A percentile compares a stretch with the other conserved stretches of the same genome.
phyloP scores from a whole-genome alignment of 805 yeast species.

The Kuraishia borneana region DNA sequence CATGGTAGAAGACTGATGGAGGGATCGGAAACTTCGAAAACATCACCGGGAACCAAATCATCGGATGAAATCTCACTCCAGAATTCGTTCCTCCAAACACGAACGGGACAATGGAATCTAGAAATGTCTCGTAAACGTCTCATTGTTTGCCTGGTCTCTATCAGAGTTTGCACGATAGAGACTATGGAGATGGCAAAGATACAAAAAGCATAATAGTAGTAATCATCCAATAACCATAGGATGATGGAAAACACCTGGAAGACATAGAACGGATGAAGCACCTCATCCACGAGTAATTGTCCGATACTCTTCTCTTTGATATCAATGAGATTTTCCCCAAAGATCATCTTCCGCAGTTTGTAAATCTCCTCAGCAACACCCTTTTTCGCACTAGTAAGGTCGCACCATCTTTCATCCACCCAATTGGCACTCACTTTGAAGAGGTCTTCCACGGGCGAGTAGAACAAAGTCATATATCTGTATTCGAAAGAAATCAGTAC shows the following conservation, averaged over 20 bases:
- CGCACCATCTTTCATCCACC: slow-evolving; percentile 75
- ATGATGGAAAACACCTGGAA: slow-evolving; percentile 90
- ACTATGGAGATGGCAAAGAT: slow-evolving; percentile 77
- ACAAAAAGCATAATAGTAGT: slow-evolving; percentile 89
- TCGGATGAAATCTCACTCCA: slow-evolving; percentile 75
- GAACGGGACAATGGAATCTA: slow-evolving; percentile 61
- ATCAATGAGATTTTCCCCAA: slow-evolving; percentile 68
- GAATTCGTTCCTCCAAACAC: slow-evolving; percentile 87
- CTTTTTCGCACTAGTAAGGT: slow-evolving; percentile 37
- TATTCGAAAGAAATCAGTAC: slow-evolving; percentile 63
- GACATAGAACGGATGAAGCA: slow-evolving; percentile 88
- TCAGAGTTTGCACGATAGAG: slow-evolving; percentile 67
- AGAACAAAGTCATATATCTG: slow-evolving; percentile 73
- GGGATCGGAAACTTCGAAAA: slow-evolving; percentile 87
- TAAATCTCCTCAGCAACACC: slow-evolving; percentile 66
- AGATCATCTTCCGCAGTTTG: slow-evolving; percentile 60
- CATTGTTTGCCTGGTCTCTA: slow-evolving; percentile 78
- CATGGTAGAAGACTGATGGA: slow-evolving; percentile 68
- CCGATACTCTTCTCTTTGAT: slow-evolving; percentile 60
- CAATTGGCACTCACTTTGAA: slow-evolving; percentile 79
- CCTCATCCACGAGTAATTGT: slow-evolving; percentile 72
- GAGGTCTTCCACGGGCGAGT: slow-evolving; percentile 80
- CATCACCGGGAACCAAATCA: slow-evolving; percentile 92
- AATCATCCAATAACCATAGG: slow-evolving; percentile 86
- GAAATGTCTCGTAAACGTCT: slow-evolving; percentile 65